Evolutionary conservation across 2,329 filamentous ascomycete genomes (phyloP).

Genomic region (Trichophyton verrucosum): DNA sequence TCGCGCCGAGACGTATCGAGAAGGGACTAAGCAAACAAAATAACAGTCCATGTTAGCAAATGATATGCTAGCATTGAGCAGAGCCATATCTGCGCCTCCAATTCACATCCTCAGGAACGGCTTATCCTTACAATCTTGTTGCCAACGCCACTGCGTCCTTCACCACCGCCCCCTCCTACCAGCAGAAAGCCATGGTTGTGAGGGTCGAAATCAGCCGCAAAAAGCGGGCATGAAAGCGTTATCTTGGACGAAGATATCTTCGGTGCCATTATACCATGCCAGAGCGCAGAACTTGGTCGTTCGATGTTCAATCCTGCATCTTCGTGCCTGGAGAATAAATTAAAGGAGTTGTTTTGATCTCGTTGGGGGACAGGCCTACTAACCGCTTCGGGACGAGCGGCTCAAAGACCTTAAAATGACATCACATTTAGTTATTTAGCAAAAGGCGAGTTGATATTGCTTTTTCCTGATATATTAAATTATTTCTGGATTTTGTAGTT

Average conservation of each 20-base stretch:
- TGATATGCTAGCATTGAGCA: not conserved
- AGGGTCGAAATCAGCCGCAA: constrained; percentile 77
- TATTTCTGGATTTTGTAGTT: not conserved
- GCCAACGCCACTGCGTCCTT: constrained; percentile 64
- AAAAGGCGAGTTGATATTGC: not conserved
- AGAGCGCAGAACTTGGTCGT: not conserved
- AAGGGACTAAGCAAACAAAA: constrained; percentile 42
- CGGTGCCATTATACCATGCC: constrained; percentile 26
- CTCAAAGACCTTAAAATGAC: not conserved
- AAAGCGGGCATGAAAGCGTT: constrained; percentile 70
- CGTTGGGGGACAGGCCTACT: not conserved
- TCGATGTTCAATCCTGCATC: not conserved
- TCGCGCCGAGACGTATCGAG: constrained; percentile 57
- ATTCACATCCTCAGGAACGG: not conserved
- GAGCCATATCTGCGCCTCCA: not conserved
- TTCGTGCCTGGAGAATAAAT: not conserved
- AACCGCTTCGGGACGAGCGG: constrained; percentile 1
- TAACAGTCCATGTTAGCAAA: not conserved
- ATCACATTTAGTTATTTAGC: not conserved
- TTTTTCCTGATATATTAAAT: not conserved
- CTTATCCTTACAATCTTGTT: constrained; percentile 63
- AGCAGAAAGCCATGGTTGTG: constrained; percentile 62
- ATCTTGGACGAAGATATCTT: constrained; percentile 42
- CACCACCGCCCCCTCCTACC: constrained; percentile 78
- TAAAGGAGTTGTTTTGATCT: not conserved